Evolutionary conservation across 805 yeast species (phyloP).

Genomic region (Barnettozyma californica): DNA sequence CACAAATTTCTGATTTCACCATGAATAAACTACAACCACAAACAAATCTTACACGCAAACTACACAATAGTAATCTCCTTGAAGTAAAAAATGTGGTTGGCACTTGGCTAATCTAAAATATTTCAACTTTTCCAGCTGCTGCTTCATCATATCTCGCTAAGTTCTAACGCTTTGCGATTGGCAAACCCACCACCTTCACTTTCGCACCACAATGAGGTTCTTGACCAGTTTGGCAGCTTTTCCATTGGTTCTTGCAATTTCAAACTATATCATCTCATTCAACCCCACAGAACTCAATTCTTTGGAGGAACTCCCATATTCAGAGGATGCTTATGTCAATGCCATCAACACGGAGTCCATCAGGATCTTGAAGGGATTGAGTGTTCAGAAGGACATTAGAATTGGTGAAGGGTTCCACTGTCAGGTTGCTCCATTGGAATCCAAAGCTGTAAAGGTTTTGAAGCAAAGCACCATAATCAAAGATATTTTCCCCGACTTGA

Average conservation of each 20-base stretch:
- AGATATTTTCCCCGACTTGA: slow-evolving; percentile 31
- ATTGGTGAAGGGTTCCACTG: slow-evolving; percentile 9
- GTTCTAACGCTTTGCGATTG: no score
- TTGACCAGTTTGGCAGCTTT: not conserved
- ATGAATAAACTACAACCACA: not conserved
- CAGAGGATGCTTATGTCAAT: not conserved
- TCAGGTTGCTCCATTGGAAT: slow-evolving; percentile 9
- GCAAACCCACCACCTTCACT: not conserved
- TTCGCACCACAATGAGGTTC: not conserved
- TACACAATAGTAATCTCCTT: not conserved
- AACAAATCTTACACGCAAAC: not conserved
- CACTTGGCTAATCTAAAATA: not conserved
- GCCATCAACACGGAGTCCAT: slow-evolving; percentile 4
- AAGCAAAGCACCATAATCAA: slow-evolving; percentile 2
- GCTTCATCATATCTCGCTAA: no score
- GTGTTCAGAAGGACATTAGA: slow-evolving; percentile 2
- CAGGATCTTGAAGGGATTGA: slow-evolving; percentile 5
- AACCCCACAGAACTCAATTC: not conserved
- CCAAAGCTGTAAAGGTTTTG: slow-evolving; percentile 1
- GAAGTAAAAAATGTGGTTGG: not conserved
- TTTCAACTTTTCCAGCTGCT: no score
- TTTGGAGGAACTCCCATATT: not conserved
- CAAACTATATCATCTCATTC: not conserved
- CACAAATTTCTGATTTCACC: not conserved
- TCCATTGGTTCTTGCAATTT: not conserved